Evolutionary conservation across 192 early-diverging fungal genomes (phyloP).

Genomic region (Entrophospora sp.): DNA sequence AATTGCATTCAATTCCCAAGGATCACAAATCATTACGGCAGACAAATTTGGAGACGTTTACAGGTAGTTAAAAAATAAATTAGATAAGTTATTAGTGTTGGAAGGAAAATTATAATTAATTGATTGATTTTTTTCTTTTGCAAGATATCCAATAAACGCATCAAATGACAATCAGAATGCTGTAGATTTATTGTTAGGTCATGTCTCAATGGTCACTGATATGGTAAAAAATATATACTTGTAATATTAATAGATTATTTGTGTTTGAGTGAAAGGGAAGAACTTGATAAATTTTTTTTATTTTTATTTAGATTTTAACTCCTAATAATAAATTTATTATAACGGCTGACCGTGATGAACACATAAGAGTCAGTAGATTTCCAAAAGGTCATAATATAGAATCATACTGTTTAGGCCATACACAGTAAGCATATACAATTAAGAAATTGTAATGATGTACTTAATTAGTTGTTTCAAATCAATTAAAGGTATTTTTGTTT

Average conservation of each 20-base stretch:
- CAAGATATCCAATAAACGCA: slow-evolving; percentile 28
- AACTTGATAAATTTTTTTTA: background rate
- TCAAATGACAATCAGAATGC: slow-evolving; percentile 29
- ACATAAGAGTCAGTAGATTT: slow-evolving; percentile 88
- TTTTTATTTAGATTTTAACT: slow-evolving; percentile 43
- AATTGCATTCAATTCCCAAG: slow-evolving; percentile 57
- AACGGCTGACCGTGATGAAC: slow-evolving; percentile 95
- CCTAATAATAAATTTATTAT: slow-evolving; percentile 60
- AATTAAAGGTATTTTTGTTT: background rate
- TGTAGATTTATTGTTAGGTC: slow-evolving; percentile 59
- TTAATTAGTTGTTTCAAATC: background rate
- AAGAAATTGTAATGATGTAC: slow-evolving; percentile 1
- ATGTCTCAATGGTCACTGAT: slow-evolving; percentile 90
- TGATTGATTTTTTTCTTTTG: background rate
- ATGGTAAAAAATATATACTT: slow-evolving; percentile 43
- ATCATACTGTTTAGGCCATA: slow-evolving; percentile 86
- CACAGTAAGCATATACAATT: slow-evolving; percentile 61
- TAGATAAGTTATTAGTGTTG: no score
- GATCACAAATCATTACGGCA: slow-evolving; percentile 56
- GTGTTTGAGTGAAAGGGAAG: no score
- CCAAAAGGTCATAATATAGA: slow-evolving; percentile 88
- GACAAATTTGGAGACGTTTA: slow-evolving; percentile 98
- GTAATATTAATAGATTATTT: background rate
- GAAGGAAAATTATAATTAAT: no score
- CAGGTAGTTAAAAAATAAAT: slow-evolving; percentile 50